Percentiles rank a stretch among this genome's conserved stretches.
These are phyloP conservation scores for Pelargonium cotyledonis DNA, from an alignment of 441 rosid species.

Conservation along the genomic window DNA sequence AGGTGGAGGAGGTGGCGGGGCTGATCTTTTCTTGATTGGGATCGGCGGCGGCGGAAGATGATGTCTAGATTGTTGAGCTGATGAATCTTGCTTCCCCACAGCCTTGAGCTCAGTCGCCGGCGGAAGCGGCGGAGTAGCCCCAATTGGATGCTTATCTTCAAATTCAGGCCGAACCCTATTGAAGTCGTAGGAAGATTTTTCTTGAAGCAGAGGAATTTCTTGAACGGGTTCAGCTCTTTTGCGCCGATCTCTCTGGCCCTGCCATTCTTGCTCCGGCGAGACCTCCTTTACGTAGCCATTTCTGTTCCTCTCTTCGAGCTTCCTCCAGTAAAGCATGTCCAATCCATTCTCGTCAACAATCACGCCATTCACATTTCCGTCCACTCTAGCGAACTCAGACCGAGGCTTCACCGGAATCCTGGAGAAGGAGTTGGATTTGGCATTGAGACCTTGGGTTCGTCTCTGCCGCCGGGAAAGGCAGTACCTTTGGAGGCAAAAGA, in stretches of 20 bases:
- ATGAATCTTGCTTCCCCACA: neutral
- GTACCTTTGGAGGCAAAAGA: slow-evolving; percentile 36
- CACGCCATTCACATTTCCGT: slow-evolving; percentile 46
- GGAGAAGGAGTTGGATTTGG: neutral
- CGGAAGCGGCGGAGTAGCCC: neutral
- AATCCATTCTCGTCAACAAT: slow-evolving; percentile 72
- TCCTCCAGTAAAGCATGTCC: slow-evolving; percentile 81
- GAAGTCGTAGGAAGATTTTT: slow-evolving; percentile 40
- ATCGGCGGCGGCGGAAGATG: slow-evolving; percentile 23
- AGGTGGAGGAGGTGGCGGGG: slow-evolving; percentile 19
- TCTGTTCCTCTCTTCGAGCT: slow-evolving; percentile 34
- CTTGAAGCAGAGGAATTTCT: slow-evolving; percentile 61
- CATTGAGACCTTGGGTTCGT: slow-evolving; percentile 22
- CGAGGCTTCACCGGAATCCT: slow-evolving; percentile 17
- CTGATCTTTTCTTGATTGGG: slow-evolving; percentile 17
- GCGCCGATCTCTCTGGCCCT: slow-evolving; percentile 19
- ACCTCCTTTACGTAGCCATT: slow-evolving; percentile 11
- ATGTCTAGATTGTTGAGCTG: slow-evolving; percentile 35
- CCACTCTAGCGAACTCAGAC: slow-evolving; percentile 33
- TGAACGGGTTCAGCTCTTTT: slow-evolving; percentile 29
- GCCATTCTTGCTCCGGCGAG: slow-evolving; percentile 22
- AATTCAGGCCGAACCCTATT: neutral
- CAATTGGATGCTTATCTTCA: neutral
- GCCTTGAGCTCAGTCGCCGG: neutral
- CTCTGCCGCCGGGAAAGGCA: slow-evolving; percentile 24